Evolutionary conservation across 352 stramenopile species (phyloP), one percentile per base, ranked within the genome.

Genomic region (Phytophthora palmivora): DNA sequence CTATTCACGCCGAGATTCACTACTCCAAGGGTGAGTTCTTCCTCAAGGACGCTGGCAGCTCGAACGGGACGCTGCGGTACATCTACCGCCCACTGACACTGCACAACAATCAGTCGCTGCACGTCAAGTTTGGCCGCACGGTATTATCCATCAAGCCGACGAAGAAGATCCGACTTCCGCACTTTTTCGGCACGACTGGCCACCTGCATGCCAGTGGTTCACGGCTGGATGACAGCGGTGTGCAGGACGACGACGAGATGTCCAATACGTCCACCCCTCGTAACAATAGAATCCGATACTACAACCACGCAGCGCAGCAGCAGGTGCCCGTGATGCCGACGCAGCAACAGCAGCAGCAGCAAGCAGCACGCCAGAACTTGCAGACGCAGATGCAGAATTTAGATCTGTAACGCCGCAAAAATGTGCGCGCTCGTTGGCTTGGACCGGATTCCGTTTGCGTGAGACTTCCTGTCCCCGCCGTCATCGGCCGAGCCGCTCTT

Each of bases 21-120:
- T 98, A 98, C 63, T 87, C 89, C 14, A 95, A 95, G 70, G 95
- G 94, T 14, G 91, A 98, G 76, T 98, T 98, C 45, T 88, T 97
- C 62, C 88, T 98, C 37, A 97, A 96, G 44, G 95, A 98, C 70
- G 95, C 91, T 0, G 91, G 91, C 12, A 97, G 88, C 28, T 98
- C 92, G 2, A 98, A 98, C 67, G 95, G 95, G 48, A 98, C 90
- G 34, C 81, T 98, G 73, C 79, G 96, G 24, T 98, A 98, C 79
- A 88, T 98, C n/a, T 94, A 97, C 58, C 81, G 89, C 15, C 93
- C 95, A 5, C 78, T 98, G 37, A 94, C 95, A 55, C 76, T 98
- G 12, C 82, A 92, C 59, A 92, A 91, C 78, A 94, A 93, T 66
- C 84, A 94, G 71, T 91, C 86, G 37, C 70, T 95, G 14, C 85